Evolutionary conservation across 805 yeast genomes (phyloP).

Genomic region (Barnettozyma californica): DNA sequence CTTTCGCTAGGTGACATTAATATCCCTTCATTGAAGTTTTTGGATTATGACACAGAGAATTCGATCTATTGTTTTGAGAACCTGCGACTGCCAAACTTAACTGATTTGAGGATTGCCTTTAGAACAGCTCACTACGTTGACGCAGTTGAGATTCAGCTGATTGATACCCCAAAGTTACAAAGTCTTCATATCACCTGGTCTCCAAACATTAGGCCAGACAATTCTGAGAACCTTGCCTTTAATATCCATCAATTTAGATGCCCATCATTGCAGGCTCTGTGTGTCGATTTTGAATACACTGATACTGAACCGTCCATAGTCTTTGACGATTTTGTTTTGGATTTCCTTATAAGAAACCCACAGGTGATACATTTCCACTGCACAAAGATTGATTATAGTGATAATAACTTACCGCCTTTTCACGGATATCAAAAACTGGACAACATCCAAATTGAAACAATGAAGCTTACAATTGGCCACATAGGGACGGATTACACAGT

Average conservation of each 20-base stretch:
- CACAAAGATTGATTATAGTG: not conserved
- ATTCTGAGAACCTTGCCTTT: not conserved
- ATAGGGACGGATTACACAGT: not conserved
- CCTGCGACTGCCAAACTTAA: not conserved
- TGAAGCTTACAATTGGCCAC: not conserved
- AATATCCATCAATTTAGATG: not conserved
- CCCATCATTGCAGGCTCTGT: not conserved
- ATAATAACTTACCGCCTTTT: not conserved
- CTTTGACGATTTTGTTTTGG: not conserved
- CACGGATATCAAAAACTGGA: not conserved
- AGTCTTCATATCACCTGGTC: not conserved
- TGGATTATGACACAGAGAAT: not conserved
- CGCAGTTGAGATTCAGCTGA: not conserved
- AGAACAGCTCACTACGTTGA: not conserved
- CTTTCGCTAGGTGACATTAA: not conserved
- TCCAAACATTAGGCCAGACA: not conserved
- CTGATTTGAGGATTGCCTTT: not conserved
- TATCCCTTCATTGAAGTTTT: not conserved
- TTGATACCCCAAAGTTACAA: not conserved
- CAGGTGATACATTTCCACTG: conserved; percentile 1
- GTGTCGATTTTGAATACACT: not conserved
- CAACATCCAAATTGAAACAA: not conserved
- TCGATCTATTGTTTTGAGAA: not conserved
- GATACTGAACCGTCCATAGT: not conserved
- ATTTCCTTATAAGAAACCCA: not conserved